Evolutionary conservation across 2,329 filamentous ascomycete genomes (phyloP), one percentile per base, ranked within the genome.

Genomic region (Talaromyces sp.): DNA sequence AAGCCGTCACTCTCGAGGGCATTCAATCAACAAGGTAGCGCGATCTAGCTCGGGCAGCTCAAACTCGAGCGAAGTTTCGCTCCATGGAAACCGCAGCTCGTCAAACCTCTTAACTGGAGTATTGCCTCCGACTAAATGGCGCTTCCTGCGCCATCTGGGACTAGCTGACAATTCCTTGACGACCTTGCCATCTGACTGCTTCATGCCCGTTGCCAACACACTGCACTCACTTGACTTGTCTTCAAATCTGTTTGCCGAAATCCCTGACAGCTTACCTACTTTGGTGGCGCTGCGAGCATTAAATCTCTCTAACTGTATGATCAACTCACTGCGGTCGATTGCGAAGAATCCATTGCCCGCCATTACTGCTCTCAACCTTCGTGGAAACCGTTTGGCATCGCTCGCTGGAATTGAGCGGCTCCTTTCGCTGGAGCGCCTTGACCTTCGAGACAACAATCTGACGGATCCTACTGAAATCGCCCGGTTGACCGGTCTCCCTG

Each of bases 231-330:
- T 99, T 62, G 95, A 99, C 75, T 82, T 99, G 56, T 98, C 95
- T 0, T 88, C 88, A 60, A 99, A 99, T 73, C 87, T 97, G 37
- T 96, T 99, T 76, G 88, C 88, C n/a, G 91, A 97, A 76, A 90
- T 98, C 62, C 95, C 95, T 0, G 95, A 98, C 76, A 95, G 91
- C 72, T 81, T 99, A 65, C 90, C 93, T 13, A 91, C 87, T 10
- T 82, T 99, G 65, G 93, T 92, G 22, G 90, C 92, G 33, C 85
- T 99, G n/a, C 88, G 93, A 68, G 93, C 95, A 27, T 82, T 99
- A 62, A 98, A 99, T 72, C 83, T 99, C 31, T 96, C 94, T 3
- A 91, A 96, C 72, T 98, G 94, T 83, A 97, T 98, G 93, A 98
- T 99, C 68, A 91, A 94, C 71, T 95, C 93, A 16, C 83, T 99